Evolutionary conservation across 106 monocot species (phyloP).

Genomic region (Dioscorea alata): DNA sequence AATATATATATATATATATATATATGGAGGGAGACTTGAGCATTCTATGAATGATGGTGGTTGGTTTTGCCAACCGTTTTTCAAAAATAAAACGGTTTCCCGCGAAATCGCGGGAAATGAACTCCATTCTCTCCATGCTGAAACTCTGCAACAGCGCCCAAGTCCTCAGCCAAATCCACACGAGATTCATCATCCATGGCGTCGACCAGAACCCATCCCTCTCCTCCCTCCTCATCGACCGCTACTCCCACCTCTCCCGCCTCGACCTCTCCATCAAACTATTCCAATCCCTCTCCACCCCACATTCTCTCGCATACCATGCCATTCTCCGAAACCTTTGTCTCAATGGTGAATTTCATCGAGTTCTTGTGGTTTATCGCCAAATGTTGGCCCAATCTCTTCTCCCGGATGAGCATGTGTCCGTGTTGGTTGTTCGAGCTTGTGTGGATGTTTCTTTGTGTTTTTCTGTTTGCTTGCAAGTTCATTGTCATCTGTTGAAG

Average conservation of each 20-base stretch:
- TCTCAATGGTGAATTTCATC: neutral
- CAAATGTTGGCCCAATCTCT: slow-evolving; percentile 8
- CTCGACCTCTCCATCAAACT: slow-evolving; percentile 18
- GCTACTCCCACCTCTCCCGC: slow-evolving; percentile 16
- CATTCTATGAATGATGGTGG: no score
- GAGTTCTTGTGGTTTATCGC: slow-evolving; percentile 1
- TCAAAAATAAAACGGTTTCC: neutral
- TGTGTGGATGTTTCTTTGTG: neutral
- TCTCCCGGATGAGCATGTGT: neutral
- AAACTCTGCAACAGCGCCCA: slow-evolving; percentile 7
- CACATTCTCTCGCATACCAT: slow-evolving; percentile 7
- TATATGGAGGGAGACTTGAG: no score
- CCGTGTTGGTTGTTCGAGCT: neutral
- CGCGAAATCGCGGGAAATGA: neutral
- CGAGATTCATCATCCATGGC: slow-evolving; percentile 27
- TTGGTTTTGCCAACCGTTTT: neutral
- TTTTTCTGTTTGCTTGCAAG: neutral
- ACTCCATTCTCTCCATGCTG: slow-evolving; percentile 16
- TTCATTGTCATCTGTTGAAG: slow-evolving; percentile 17
- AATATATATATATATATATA: no score
- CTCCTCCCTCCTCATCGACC: slow-evolving; percentile 14
- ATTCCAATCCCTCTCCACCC: slow-evolving; percentile 7
- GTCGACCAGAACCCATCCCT: slow-evolving; percentile 29
- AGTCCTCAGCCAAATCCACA: slow-evolving; percentile 28
- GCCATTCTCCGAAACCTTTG: slow-evolving; percentile 6